These are phyloP conservation scores for Calocera viscosa DNA, from an alignment of 768 basidiomycete species.

Conservation along the genomic window DNA sequence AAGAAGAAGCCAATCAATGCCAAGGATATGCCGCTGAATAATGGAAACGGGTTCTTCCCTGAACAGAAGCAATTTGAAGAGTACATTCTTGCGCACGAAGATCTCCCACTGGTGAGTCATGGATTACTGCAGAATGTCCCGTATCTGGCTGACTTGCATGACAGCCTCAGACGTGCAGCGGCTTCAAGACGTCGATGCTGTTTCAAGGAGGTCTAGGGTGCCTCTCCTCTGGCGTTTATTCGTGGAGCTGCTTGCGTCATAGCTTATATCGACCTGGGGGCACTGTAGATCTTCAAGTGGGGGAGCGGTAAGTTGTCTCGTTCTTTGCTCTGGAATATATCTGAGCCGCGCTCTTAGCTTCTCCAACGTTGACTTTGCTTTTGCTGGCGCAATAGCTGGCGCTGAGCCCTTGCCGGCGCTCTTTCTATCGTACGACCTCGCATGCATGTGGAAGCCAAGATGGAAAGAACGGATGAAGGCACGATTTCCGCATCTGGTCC, in stretches of 20 bases:
- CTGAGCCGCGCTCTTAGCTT: not conserved
- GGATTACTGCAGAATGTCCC: not conserved
- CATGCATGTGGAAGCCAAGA: conserved; percentile 21
- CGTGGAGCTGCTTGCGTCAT: conserved; percentile 15
- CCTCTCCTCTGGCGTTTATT: not conserved
- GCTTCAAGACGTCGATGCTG: not conserved
- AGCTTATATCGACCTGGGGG: conserved; percentile 14
- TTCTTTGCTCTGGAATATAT: not conserved
- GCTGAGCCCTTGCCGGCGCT: not conserved
- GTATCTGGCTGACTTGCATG: not conserved
- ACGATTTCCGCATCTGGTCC: not conserved
- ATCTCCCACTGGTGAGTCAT: not conserved
- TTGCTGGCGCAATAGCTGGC: not conserved
- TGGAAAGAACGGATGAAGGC: conserved; percentile 15
- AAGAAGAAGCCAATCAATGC: not conserved
- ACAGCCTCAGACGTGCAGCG: not conserved
- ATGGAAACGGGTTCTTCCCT: not conserved
- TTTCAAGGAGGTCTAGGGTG: not conserved
- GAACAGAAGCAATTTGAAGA: not conserved
- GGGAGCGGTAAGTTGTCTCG: conserved; percentile 21
- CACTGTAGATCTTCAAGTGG: conserved; percentile 24
- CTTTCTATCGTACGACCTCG: conserved; percentile 21
- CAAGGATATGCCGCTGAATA: not conserved
- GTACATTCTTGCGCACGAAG: not conserved
- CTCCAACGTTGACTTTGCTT: conserved; percentile 7